Evolutionary conservation across 2,329 filamentous ascomycete species (phyloP), one percentile per base, ranked within the genome.

Genomic region (Leptographium wingfieldii): DNA sequence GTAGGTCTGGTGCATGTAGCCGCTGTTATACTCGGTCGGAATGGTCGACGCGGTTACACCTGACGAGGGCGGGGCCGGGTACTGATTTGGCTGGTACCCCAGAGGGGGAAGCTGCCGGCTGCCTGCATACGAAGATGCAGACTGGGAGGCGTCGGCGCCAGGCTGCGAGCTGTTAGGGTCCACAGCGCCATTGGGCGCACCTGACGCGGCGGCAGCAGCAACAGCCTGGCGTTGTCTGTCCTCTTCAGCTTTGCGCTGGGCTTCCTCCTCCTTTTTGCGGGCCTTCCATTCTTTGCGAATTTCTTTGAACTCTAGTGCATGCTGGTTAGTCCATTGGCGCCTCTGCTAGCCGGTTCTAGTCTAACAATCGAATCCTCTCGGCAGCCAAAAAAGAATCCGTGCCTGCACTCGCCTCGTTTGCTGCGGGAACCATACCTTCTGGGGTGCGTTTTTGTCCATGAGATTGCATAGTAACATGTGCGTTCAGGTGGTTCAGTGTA

Each of bases 221-320:
- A 70, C 70, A 9, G 71, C 71, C 56, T 77, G 73, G 19, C 79
- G 81, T 72, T 85, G 85, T 60, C 92, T 88, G 70, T 96, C 92
- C 65, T 97, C 92, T 11, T 92, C 90, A 14, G 87, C 88, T 78
- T 96, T 96, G 69, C 92, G 88, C 67, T 84, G 81, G 57, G 86
- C 86, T 66, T 97, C 92, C 68, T 97, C 92, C 72, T 97, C 94
- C 89, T 99, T 99, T 83, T 97, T 97, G 69, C 94, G 90, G 48
- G 90, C 89, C 77, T 97, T 99, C 94, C 94, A 99, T 70, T 97
- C 92, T 71, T 97, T 97, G 64, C 94, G 58, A 11, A 66, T 66
- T 70, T 99, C 94, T 72, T 99, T 99, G 77, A 99, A 97, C 73
- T 97, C 94, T 97, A 69, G 65, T n/a, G n/a, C 43, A 22, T 14